Evolutionary conservation across 2,329 filamentous ascomycete species (phyloP), one percentile per base, ranked within the genome.

Genomic region (Dactylellina cionopaga): DNA sequence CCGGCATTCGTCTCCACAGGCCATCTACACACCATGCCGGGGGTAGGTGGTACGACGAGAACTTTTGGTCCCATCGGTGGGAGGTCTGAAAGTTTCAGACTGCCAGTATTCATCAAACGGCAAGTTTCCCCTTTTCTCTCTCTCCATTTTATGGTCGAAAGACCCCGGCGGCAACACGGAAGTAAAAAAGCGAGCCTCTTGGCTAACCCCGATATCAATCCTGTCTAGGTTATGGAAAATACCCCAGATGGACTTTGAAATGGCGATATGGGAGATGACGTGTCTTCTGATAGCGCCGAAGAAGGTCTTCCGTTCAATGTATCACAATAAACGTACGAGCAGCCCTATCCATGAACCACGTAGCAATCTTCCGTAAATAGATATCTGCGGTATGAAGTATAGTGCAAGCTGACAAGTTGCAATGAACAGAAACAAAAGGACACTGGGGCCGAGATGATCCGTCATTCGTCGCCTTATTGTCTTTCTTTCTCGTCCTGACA

Each of bases 211-310:
- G n/a, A n/a, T 44, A 35, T 29, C 3, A 5, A 22, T 70, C n/a
- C 6, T 13, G 3, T 58, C 13, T 46, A 85, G 84, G 66, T 81
- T 90, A 52, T 89, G 90, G 84, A 90, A 90, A 79, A 90, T 90
- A 77, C 87, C 88, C 9, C 88, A 89, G 76, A 90, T 90, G 88
- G 88, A 90, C 82, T 90, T 90, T 78, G 88, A 90, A 78, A 89
- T 89, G 83, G 88, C 88, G 17, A 85, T 89, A 76, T 90, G 88
- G 88, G 88, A 90, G 79, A 90, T 90, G 85, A 88, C 86, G 74
- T 86, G 85, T 76, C 82, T 90, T 58, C 83, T 90, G 75, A 87
- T 90, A 78, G 86, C 87, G 29, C 88, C 88, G 0, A 90, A 89
- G 81, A 89, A 89, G 79, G 88, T 90, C 54, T 90, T 90, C 79